Conservation (phyloP, 495 filamentous ascomycete species). For the Penicillium cinerascens region DNA sequence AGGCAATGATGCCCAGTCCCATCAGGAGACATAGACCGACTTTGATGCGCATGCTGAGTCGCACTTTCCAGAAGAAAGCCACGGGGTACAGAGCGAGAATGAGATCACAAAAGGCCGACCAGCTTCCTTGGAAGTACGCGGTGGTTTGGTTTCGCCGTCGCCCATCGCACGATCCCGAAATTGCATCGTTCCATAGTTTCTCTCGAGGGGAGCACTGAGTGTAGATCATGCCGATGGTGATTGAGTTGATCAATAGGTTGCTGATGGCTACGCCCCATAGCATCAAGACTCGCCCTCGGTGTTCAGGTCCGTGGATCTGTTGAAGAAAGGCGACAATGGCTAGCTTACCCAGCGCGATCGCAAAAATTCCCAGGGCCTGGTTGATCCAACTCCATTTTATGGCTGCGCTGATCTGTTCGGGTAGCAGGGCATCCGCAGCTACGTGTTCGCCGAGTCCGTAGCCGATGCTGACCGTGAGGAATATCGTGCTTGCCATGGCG, state of each 20-base stretch:
- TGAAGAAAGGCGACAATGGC: slow-evolving; percentile 15
- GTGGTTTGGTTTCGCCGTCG: slow-evolving; percentile 4
- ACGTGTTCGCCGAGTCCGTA: slow-evolving; percentile 29
- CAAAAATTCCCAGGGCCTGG: slow-evolving; percentile 25
- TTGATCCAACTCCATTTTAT: slow-evolving; percentile 32
- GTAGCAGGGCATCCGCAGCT: slow-evolving; percentile 14
- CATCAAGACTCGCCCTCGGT: slow-evolving; percentile 3
- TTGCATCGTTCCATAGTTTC: slow-evolving; percentile 6
- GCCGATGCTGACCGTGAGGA: slow-evolving; percentile 21
- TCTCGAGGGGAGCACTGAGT: slow-evolving; percentile 7
- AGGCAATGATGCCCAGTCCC: slow-evolving; percentile 30
- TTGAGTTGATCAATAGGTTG: slow-evolving; percentile 8
- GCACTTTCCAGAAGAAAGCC: slow-evolving; percentile 37
- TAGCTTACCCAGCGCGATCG: slow-evolving; percentile 7
- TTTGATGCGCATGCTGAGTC: slow-evolving; percentile 37
- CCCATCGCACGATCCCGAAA: slow-evolving; percentile 9
- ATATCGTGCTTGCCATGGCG: slow-evolving; percentile 7
- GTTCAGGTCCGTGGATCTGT: slow-evolving; percentile 15
- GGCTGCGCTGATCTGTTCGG: slow-evolving; percentile 10
- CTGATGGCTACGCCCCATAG: slow-evolving; percentile 8
- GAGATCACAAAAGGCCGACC: slow-evolving; percentile 15
- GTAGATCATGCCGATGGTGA: slow-evolving; percentile 12
- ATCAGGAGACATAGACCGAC: slow-evolving; percentile 38
- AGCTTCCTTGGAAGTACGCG: slow-evolving; percentile 17
- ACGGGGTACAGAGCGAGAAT: slow-evolving; percentile 33